A percentile compares a stretch with the other conserved stretches of the same genome.
phyloP scores from a whole-genome alignment of 371 early-diverging fungal genomes.

The Rhizomucor pusillus region DNA sequence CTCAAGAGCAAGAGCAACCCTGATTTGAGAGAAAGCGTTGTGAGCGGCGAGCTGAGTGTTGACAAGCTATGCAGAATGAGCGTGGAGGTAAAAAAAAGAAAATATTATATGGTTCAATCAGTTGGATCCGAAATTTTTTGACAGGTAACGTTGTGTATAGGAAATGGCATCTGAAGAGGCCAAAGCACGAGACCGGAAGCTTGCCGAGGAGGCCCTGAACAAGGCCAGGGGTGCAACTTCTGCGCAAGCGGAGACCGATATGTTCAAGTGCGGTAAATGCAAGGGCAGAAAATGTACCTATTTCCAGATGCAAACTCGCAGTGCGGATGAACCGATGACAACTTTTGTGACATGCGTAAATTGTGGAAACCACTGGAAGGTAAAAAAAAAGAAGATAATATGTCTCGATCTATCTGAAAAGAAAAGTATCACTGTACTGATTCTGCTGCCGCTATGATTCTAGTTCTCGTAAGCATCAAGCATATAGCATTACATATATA shows the following conservation, averaged over 20 bases:
- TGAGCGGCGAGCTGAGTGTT: conserved; percentile 65
- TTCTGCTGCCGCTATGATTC: neutral
- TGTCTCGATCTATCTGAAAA: neutral
- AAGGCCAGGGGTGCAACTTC: conserved; percentile 80
- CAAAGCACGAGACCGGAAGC: conserved; percentile 66
- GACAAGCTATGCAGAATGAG: conserved; percentile 77
- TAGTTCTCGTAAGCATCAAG: no score
- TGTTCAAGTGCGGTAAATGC: conserved; percentile 96
- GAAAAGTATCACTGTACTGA: neutral
- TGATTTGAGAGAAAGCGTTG: conserved; percentile 68
- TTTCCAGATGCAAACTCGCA: conserved; percentile 91
- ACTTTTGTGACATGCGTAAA: conserved; percentile 88
- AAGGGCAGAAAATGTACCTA: conserved; percentile 85
- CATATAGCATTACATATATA: no score
- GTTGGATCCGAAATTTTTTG: neutral
- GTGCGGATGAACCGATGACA: conserved; percentile 99
- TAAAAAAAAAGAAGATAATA: conserved; percentile 7
- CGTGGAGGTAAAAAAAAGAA: conserved; percentile 45
- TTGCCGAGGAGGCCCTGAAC: conserved; percentile 72
- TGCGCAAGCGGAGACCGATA: conserved; percentile 86
- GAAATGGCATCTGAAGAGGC: conserved; percentile 90
- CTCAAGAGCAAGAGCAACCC: conserved; percentile 85
- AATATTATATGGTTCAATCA: neutral
- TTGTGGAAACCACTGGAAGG: conserved; percentile 89
- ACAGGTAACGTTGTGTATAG: conserved; percentile 10